These are phyloP conservation scores for Trypanosoma mega DNA, from an alignment of 208 protist genomes.

Conservation along the genomic window DNA sequence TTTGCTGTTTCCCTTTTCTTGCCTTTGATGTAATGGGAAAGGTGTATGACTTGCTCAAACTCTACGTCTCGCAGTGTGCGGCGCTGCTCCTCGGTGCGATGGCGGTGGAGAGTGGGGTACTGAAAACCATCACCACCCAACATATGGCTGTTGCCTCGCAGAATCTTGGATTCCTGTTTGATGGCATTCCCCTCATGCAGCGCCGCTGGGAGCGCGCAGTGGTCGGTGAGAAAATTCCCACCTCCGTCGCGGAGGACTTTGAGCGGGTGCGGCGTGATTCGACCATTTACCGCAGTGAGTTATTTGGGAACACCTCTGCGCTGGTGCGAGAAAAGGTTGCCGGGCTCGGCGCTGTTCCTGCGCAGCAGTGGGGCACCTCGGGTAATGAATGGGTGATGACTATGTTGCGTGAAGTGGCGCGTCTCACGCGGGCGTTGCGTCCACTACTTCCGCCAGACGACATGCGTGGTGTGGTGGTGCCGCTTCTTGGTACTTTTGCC, in stretches of 20 bases:
- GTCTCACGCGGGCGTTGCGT: conserved; percentile 60
- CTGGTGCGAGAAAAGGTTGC: conserved; percentile 75
- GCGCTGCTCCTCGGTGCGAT: conserved; percentile 77
- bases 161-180: conserved; percentile 66
- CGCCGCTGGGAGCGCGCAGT: conserved; percentile 28
- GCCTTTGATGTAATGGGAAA: conserved; percentile 74
- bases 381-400: conserved; percentile 90
- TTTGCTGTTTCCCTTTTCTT: conserved; percentile 77
- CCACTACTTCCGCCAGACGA: conserved; percentile 65
- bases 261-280: conserved; percentile 50
- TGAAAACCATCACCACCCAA: conserved; percentile 79
- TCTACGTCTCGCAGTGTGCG: conserved; percentile 72
- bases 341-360: conserved; percentile 37
- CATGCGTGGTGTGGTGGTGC: conserved; percentile 65
- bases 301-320: conserved; percentile 63
- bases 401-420: conserved; percentile 82
- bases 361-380: conserved; percentile 41
- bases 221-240: conserved; percentile 24
- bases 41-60: conserved; percentile 75
- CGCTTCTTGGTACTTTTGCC: conserved; percentile 67
- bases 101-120: conserved; percentile 72
- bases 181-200: conserved; percentile 68
- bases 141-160: conserved; percentile 87
- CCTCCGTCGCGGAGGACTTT: conserved; percentile 67
- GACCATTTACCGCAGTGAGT: conserved; percentile 57